Evolutionary conservation across 2,329 filamentous ascomycete species (phyloP).

Genomic region (Leptodontidium sp.): DNA sequence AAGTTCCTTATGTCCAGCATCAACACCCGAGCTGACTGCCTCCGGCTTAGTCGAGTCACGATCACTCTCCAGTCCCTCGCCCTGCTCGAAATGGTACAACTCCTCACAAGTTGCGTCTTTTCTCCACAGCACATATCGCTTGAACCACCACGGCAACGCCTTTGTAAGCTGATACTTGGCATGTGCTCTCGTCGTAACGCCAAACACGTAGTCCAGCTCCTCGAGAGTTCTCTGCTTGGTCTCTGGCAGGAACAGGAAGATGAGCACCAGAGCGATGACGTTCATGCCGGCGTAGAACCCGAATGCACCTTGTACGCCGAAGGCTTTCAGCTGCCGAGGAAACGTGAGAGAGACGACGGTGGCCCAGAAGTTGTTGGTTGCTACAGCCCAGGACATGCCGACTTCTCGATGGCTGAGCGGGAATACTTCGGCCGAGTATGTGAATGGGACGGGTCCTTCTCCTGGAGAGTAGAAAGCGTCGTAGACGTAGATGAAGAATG

Average conservation of each 20-base stretch:
- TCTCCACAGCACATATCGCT: constrained; percentile 50
- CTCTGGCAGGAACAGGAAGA: constrained; percentile 65
- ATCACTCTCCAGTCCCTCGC: constrained; percentile 30
- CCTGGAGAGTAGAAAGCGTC: constrained; percentile 69
- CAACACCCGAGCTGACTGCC: constrained; percentile 23
- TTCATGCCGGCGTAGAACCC: constrained; percentile 65
- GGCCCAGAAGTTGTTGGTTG: constrained; percentile 67
- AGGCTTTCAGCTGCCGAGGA: constrained; percentile 41
- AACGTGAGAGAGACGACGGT: constrained; percentile 67
- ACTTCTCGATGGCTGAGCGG: constrained; percentile 70
- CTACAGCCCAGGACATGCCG: constrained; percentile 70
- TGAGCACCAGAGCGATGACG: constrained; percentile 61
- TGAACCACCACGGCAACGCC: constrained; percentile 69
- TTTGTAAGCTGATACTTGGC: constrained; percentile 48
- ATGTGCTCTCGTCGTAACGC: constrained; percentile 40
- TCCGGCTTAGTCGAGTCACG: constrained; percentile 16
- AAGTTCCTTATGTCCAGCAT: constrained; percentile 27
- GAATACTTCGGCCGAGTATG: constrained; percentile 70
- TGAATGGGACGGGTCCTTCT: constrained; percentile 69
- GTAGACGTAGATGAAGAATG: constrained; percentile 71
- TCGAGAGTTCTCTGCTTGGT: constrained; percentile 58
- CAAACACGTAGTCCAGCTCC: constrained; percentile 58
- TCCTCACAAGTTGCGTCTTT: constrained; percentile 28
- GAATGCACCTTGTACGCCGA: constrained; percentile 53
- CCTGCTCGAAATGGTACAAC: constrained; percentile 35